Base-by-base conservation (phyloP, 805 yeast genomes). In the Hagleromyces aurorensis region DNA sequence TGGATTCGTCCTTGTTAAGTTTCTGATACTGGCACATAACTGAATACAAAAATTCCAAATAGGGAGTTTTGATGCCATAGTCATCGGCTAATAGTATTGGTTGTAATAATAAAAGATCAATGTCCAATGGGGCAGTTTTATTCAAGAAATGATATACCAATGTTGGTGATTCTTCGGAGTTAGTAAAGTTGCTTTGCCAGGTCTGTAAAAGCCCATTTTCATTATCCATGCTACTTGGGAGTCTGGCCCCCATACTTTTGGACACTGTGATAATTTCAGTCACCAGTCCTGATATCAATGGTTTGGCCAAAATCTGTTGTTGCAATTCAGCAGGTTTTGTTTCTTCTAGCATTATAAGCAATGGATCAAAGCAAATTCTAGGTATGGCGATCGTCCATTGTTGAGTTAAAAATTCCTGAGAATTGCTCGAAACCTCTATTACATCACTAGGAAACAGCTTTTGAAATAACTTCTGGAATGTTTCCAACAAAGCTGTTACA, bases 11-110 rank as follows among this genome's bases (percentile, higher is more conserved):
- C n/a, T 42, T 36, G 38, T 75, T 76, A 36, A 70, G 57, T 36
- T 63, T 67, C 32, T 63, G 67, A 31, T 64, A 68, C 51, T 80
- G 87, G 40, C 82, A 75, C 64, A 80, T 62, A 31, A 76, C 69
- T 3, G 94, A 85, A 52, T 84, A 87, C 34, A 84, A 60, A 44
- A 83, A 83, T 59, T 87, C 96, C 52, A 87, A 64, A 52, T 87
- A 87, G 2, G 96, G 96, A 1, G 96, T 84, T 52, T 80, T 78
- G 32, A 85, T 76, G 27, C 79, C 77, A 50, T 72, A 72, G 51
- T 86, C 95, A 59, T 86, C 95, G n/a, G 91, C 94, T 34, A 86
- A 64, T 32, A 87, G 62, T 30, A 87, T 87, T 4, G 95, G 94
- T 50, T 85, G 94, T 38, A 87, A 67, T 31, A 87, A 61, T 23